Conservation (phyloP, 2,329 filamentous ascomycete genomes). For the Thermoascus crustaceus region DNA sequence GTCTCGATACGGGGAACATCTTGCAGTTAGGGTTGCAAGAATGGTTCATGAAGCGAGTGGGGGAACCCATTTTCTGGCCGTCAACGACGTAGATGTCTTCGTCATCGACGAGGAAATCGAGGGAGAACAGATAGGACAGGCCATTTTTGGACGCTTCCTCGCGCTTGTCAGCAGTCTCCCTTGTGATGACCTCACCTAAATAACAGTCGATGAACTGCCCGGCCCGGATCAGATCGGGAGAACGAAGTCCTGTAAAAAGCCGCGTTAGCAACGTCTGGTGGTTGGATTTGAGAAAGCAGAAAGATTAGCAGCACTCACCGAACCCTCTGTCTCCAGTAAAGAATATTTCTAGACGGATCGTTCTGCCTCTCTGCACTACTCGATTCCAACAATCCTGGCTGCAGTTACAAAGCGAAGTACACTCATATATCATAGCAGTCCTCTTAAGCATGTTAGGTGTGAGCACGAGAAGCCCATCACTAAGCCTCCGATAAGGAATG, state of each 20-base stretch:
- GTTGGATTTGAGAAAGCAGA: neutral
- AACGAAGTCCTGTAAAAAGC: constrained; percentile 30
- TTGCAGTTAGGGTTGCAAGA: constrained; percentile 42
- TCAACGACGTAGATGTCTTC: constrained; percentile 34
- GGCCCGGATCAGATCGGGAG: constrained; percentile 25
- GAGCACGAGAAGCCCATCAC: constrained; percentile 18
- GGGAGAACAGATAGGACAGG: constrained; percentile 35
- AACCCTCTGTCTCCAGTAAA: constrained; percentile 35
- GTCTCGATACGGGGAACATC: constrained; percentile 35
- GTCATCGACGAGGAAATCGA: constrained; percentile 29
- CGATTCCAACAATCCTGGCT: constrained; percentile 31
- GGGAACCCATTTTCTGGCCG: constrained; percentile 33
- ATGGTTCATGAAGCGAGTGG: constrained; percentile 42
- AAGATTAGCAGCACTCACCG: constrained; percentile 18
- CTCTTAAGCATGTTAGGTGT: constrained; percentile 22
- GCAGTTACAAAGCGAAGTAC: constrained; percentile 32
- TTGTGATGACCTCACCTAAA: constrained; percentile 37
- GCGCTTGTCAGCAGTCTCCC: constrained; percentile 27
- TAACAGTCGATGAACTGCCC: constrained; percentile 42
- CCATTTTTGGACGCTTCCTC: constrained; percentile 22
- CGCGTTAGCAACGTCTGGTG: constrained; percentile 7
- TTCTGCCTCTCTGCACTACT: constrained; percentile 34
- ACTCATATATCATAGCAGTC: constrained; percentile 35
- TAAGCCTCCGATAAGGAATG: constrained; percentile 20
- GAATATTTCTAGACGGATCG: constrained; percentile 35